phyloP scores from a whole-genome alignment of 2,329 filamentous ascomycete species.

The Paramyrothecium roridum region DNA sequence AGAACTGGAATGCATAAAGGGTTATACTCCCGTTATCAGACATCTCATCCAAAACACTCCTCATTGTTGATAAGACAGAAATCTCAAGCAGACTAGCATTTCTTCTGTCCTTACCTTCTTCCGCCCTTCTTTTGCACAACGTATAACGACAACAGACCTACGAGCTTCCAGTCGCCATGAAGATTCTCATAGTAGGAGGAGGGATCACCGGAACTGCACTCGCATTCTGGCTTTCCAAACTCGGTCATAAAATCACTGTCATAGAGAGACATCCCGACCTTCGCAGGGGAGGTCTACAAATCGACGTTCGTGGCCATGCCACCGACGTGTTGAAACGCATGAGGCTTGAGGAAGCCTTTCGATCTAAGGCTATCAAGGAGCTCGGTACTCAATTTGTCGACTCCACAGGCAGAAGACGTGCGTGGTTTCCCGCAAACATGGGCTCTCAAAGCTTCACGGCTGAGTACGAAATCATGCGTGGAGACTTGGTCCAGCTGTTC shows the following conservation, averaged over 20 bases:
- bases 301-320: slow-evolving; percentile 51
- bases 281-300: slow-evolving; percentile 45
- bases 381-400: slow-evolving; percentile 44
- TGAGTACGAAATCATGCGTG: slow-evolving; percentile 55
- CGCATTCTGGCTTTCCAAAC: slow-evolving; percentile 24
- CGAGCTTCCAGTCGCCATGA: slow-evolving; percentile 5
- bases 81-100: background rate
- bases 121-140: background rate
- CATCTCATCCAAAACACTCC: background rate
- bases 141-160: background rate
- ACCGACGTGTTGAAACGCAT: slow-evolving; percentile 43
- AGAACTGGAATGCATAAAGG: too few species aligned
- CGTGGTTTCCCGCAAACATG: slow-evolving; percentile 33
- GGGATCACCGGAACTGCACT: slow-evolving; percentile 27
- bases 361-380: slow-evolving; percentile 40
- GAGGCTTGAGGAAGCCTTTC: slow-evolving; percentile 20
- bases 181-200: slow-evolving; percentile 25
- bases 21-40: background rate
- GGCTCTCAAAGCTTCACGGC: slow-evolving; percentile 33
- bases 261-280: slow-evolving; percentile 35
- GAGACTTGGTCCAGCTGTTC: slow-evolving; percentile 43
- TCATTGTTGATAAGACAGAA: too few species aligned
- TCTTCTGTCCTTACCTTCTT: background rate
- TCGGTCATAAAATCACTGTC: slow-evolving; percentile 30
- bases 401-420: slow-evolving; percentile 28